A percentile compares a stretch with the other conserved stretches of the same genome.
phyloP scores from a whole-genome alignment of 2,329 filamentous ascomycete genomes.

The Colletotrichum sublineola region DNA sequence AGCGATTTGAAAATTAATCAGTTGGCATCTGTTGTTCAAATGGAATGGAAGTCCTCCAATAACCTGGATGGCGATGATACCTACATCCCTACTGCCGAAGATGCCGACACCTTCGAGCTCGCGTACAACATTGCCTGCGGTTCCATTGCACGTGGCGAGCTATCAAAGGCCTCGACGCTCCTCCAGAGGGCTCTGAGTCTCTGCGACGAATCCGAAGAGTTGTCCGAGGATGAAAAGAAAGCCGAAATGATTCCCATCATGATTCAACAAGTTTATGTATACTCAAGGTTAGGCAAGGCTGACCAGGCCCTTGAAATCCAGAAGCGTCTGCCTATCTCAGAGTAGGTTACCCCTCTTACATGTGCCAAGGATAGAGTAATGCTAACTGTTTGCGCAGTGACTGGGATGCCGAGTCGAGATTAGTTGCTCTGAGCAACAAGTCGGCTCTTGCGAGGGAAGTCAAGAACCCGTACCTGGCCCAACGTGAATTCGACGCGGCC shows the following conservation, averaged over 20 bases:
- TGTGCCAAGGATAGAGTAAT: background rate
- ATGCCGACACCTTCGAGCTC: conserved; percentile 83
- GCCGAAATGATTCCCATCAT: conserved; percentile 81
- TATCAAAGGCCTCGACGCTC: conserved; percentile 73
- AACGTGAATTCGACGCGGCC: conserved; percentile 71
- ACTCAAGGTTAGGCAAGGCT: conserved; percentile 73
- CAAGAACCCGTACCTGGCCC: conserved; percentile 76
- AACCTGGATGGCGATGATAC: conserved; percentile 41
- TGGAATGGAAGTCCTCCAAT: conserved; percentile 75
- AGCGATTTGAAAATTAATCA: conserved; percentile 83
- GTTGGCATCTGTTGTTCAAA: conserved; percentile 78
- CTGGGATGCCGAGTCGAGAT: conserved; percentile 74
- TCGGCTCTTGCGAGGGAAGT: conserved; percentile 56
- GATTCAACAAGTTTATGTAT: conserved; percentile 81
- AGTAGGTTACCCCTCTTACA: conserved; percentile 61
- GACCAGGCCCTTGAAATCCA: conserved; percentile 75
- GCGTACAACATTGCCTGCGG: conserved; percentile 85
- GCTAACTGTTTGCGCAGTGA: conserved; percentile 63
- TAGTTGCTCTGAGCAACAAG: conserved; percentile 76
- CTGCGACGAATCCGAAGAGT: conserved; percentile 80
- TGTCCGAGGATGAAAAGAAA: conserved; percentile 80
- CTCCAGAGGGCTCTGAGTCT: conserved; percentile 78
- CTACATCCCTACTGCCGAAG: conserved; percentile 65
- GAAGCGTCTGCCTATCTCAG: conserved; percentile 69
- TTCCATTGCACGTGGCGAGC: conserved; percentile 77